Evolutionary conservation across 2,329 filamentous ascomycete species (phyloP), one percentile per base, ranked within the genome.

Genomic region (Neoascochyta sp.): DNA sequence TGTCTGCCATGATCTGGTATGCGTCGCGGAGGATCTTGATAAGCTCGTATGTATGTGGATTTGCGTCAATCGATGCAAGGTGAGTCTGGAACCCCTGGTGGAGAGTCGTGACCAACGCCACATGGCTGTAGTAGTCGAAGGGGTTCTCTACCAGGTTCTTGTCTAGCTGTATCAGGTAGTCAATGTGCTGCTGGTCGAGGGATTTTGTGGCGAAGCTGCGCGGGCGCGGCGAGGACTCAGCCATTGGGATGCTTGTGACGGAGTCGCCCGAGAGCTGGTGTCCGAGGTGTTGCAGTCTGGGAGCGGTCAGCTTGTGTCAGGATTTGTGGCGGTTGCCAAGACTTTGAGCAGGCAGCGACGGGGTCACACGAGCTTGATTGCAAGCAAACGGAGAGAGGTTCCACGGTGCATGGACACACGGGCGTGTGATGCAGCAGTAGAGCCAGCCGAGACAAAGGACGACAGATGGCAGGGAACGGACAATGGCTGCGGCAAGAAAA

Each of bases 1-100:
- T 70, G 29, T 73, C 71, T 44, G 77, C 73, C 71, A 81, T 78
- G 31, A 71, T 69, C 45, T 75, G 71, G 35, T 77, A 70, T 4
- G 69, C 69, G 42, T 70, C 65, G 18, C 66, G 67, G 16, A 74
- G 51, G 16, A 70, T 65, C 8, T 57, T 48, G 2, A 73, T 53
- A 3, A 72, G 48, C 16, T 66, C 66, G 45, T 69, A 73, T 9
- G 59, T 51, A 18, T 51, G 60, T 7, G 69, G 60, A 25, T 67
- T 50, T 24, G 26, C 53, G 33, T 52, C 54, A 29, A 34, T 62
- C 30, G 43, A 42, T 20, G 26, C 47, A 18, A 45, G 51, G 35
- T 71, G 67, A 9, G 61, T 60, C 18, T 68, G 50, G 16, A 74
- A 63, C 22, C 69, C 69, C 35, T 68, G 65, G 45, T 71, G 69